Evolutionary conservation across 257 asterid species (phyloP), one percentile per base, ranked within the genome.

Genomic region (Plectranthus barbatus): DNA sequence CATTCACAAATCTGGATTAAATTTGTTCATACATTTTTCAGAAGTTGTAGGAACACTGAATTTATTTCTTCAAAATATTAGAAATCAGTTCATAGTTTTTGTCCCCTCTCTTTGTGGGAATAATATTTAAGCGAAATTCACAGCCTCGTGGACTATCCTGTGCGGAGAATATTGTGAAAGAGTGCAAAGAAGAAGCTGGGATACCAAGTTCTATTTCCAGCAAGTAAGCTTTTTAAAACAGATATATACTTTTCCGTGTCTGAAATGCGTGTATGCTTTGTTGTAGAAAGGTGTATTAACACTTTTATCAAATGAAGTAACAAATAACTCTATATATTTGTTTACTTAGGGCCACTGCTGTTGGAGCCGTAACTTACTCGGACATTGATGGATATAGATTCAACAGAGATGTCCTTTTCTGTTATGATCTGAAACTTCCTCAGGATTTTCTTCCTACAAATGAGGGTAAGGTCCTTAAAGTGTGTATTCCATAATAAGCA

Each of bases 181-280:
- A 91, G 79, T 88, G 96, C 67, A 75, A 91, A 80, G 98, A 91
- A 75, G 98, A 91, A 74, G 98, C 98, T 26, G 94, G 96, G 45
- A 88, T 91, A 67, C 95, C 96, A 34, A 80, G 71, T 61, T 81
- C 88, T 36, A 70, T 91, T 65, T 83, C 92, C 60, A 67, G 80
- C 74, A 73, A 60, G 97, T 87, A 78, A 72, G 84, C 48, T 63
- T 67, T 44, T 7, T 44, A 56, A 51, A 50, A 26, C 48, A 62
- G 19, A 13, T 11, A 21, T 41, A 24, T 29, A 23, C 13, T 52
- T 48, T 57, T 41, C 61, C n/a, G 1, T 41, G 36, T 51, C 60
- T 10, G 4, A 39, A 40, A 41, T 7, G 21, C 17, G 26, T 21
- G 42, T 39, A 46, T 64, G 6, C 24, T n/a, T 61, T 55, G 24